phyloP scores from a whole-genome alignment of 495 filamentous ascomycete species.

The Cenococcum geophilum region DNA sequence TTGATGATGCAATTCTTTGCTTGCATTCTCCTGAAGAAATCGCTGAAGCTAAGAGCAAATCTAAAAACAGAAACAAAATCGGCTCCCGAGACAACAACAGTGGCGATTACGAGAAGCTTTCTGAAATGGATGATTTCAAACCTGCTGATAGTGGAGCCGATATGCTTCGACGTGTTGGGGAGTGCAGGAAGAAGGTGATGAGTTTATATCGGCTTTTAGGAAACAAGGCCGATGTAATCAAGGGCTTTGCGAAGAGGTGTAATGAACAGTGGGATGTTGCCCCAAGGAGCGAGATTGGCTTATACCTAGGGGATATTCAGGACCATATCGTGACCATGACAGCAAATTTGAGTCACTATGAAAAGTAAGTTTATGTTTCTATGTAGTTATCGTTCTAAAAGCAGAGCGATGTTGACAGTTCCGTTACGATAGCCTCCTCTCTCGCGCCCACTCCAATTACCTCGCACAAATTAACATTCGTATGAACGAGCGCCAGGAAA shows the following conservation, averaged over 20 bases:
- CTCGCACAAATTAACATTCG: slow-evolving; percentile 90
- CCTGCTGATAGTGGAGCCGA: slow-evolving; percentile 58
- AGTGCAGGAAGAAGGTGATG: slow-evolving; percentile 97
- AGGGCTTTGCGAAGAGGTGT: slow-evolving; percentile 97
- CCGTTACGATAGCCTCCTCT: slow-evolving; percentile 59
- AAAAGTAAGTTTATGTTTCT: slow-evolving; percentile 56
- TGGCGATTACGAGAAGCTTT: slow-evolving; percentile 40
- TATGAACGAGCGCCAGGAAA: slow-evolving; percentile 96
- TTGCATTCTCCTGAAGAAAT: slow-evolving; percentile 54
- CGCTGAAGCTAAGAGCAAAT: slow-evolving; percentile 15
- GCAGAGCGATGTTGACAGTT: slow-evolving; percentile 24
- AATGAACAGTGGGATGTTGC: slow-evolving; percentile 98
- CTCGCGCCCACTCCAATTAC: slow-evolving; percentile 91
- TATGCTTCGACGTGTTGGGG: slow-evolving; percentile 84
- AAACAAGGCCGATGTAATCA: slow-evolving; percentile 98
- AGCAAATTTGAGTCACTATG: slow-evolving; percentile 86
- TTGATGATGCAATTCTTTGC: slow-evolving; percentile 47
- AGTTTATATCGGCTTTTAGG: slow-evolving; percentile 83
- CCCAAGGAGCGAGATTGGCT: slow-evolving; percentile 85
- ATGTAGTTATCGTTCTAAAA: neutral
- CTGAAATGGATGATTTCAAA: slow-evolving; percentile 38
- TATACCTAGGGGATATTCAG: slow-evolving; percentile 96
- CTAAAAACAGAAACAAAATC: neutral
- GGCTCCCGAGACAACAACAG: slow-evolving; percentile 18
- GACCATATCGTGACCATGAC: slow-evolving; percentile 99